A percentile compares a stretch with the other conserved stretches of the same genome.
Conservation (phyloP, 208 protist genomes). For the Naegleria lovaniensis region DNA sequence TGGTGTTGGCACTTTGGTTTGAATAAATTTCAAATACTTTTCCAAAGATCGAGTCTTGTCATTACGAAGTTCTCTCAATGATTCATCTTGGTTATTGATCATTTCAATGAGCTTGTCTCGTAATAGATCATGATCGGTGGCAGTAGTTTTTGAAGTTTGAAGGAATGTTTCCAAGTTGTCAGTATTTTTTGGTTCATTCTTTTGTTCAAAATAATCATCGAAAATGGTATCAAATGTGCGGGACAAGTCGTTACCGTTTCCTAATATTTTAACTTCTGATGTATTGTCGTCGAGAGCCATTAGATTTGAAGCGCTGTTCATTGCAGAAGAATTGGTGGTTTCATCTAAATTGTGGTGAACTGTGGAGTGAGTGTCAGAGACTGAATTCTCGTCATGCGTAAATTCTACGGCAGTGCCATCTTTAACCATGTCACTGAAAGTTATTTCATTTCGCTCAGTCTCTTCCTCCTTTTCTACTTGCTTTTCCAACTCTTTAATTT, state of each 20-base stretch:
- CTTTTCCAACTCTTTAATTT: neutral
- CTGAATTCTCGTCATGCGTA: neutral
- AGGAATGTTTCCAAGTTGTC: neutral
- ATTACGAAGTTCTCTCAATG: neutral
- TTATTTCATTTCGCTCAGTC: neutral
- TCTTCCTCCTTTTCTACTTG: neutral
- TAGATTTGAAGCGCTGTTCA: neutral
- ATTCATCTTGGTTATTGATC: neutral
- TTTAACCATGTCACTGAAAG: neutral
- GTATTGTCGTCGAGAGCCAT: neutral
- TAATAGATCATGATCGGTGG: neutral
- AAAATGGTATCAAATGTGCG: neutral
- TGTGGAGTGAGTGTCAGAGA: neutral
- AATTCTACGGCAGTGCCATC: neutral
- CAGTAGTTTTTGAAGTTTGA: neutral
- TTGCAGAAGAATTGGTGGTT: neutral
- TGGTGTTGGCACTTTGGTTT: neutral
- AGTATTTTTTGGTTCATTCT: neutral
- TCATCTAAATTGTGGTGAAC: neutral
- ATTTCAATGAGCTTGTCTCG: neutral
- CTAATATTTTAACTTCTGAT: neutral
- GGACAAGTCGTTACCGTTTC: neutral
- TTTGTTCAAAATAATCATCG: slow-evolving; percentile 10
- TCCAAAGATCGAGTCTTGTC: neutral
- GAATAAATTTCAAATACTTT: neutral